Conservation (phyloP, 305 asterid genomes). For the Vinca major region DNA sequence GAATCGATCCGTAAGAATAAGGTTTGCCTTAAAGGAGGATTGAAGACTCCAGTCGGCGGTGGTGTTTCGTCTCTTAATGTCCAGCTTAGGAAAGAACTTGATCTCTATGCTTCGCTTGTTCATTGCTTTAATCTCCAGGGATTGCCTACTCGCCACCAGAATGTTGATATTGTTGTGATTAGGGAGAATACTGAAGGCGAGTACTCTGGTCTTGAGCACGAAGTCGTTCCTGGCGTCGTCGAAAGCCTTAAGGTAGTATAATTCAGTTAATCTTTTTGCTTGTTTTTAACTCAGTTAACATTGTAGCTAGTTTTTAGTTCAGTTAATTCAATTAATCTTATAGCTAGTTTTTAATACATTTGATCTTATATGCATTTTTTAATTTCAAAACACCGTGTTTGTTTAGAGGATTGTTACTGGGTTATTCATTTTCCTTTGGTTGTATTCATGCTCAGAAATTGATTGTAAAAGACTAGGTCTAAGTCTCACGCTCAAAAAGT, state of each 20-base stretch:
- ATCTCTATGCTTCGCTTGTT: constrained; percentile 81
- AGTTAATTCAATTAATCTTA: too few relatives aligned
- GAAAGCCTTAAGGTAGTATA: constrained; percentile 77
- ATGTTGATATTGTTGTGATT: constrained; percentile 88
- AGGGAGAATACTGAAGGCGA: constrained; percentile 99
- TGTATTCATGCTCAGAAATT: neutral
- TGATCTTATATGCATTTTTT: too few relatives aligned
- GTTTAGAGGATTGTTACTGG: neutral
- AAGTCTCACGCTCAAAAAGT: too few relatives aligned
- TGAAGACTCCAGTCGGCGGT: constrained; percentile 87
- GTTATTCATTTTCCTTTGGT: neutral
- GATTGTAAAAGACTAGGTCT: neutral
- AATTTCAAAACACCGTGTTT: too few relatives aligned
- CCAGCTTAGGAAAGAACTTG: constrained; percentile 71
- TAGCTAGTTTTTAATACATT: too few relatives aligned
- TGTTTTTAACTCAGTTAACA: too few relatives aligned
- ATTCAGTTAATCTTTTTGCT: neutral
- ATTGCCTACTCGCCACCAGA: constrained; percentile 67
- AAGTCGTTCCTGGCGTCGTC: constrained; percentile 97
- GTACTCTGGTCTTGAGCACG: constrained; percentile 92
- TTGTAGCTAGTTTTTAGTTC: too few relatives aligned
- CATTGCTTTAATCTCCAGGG: constrained; percentile 78
- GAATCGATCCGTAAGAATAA: constrained; percentile 81
- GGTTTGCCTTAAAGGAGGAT: constrained; percentile 90
- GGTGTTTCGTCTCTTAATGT: constrained; percentile 86